Evolutionary conservation across 2,329 filamentous ascomycete species (phyloP), one percentile per base, ranked within the genome.

Genomic region (Aspergillus bombycis): DNA sequence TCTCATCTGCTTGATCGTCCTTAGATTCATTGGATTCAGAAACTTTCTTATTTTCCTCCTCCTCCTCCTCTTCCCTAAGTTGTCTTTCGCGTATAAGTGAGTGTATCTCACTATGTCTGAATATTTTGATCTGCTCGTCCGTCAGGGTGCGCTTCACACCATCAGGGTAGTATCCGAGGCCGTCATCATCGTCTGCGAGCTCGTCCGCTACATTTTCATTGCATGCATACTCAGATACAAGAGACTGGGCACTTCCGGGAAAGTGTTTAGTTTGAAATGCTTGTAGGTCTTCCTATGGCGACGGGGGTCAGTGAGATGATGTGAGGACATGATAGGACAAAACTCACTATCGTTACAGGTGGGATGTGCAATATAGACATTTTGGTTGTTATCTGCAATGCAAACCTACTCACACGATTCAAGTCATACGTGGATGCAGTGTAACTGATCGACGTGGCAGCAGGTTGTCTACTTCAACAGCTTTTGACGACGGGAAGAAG

Each of bases 71-170:
- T 60, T 71, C 48, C 19, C 19, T 65, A 12, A 78, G 63, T 66
- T 80, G 73, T 60, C 73, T 75, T 64, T 84, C 81, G 65, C 87
- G 86, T 30, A 91, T 81, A 45, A 96, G 81, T 14, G 86, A 79
- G 72, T 95, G 89, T 26, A 96, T 85, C 77, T 98, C 94, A 2
- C 91, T 94, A 74, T 96, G 92, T 65, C 94, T 86, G 75, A 97
- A 97, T 65, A 97, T 94, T 59, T 88, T 87, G 69, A 97, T 92
- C 80, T 97, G 92, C 70, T 93, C 91, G 72, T 97, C 92, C 11
- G 94, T 97, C 71, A 98, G 83, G 21, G 93, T 97, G 46, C 94
- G 90, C 75, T 95, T 95, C 65, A 89, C 87, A 3, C 94, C 94
- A 73, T 98, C 94, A 1, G 86, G 79, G 70, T 98, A 98, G 77